Conservation (phyloP, 345 rosid genomes). For the Triadica sebifera region DNA sequence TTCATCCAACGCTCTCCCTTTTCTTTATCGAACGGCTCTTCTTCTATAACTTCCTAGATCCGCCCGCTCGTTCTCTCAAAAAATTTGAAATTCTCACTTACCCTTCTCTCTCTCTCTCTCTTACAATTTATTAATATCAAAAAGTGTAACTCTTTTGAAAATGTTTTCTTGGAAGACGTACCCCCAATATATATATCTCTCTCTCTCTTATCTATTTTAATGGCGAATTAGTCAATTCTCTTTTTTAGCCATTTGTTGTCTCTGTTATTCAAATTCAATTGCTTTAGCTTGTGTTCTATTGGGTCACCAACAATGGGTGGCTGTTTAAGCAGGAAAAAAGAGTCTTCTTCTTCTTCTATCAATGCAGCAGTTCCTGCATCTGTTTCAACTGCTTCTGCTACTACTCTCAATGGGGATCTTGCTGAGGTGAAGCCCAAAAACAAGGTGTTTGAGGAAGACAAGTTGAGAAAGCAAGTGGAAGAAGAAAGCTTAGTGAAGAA, state of each 20-base stretch:
- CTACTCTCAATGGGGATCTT: slow-evolving; percentile 11
- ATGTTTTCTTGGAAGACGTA: slow-evolving; percentile 25
- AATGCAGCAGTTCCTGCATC: slow-evolving; percentile 16
- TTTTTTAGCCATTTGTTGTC: no score
- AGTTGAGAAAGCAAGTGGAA: slow-evolving; percentile 9
- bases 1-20: slow-evolving; percentile 18
- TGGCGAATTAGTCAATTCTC: no score
- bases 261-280: neutral
- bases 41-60: neutral
- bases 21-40: slow-evolving; percentile 24
- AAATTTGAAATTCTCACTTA: slow-evolving; percentile 28
- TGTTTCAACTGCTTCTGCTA: slow-evolving; percentile 4
- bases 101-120: neutral
- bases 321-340: slow-evolving; percentile 58
- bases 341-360: slow-evolving; percentile 27
- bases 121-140: neutral
- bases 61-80: slow-evolving; percentile 18
- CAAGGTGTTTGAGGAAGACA: slow-evolving; percentile 1
- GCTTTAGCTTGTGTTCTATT: neutral
- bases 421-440: neutral
- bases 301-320: slow-evolving; percentile 46
- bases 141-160: slow-evolving; percentile 24
- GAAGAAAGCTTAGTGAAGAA: slow-evolving; percentile 44
- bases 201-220: neutral
- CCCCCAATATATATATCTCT: neutral